phyloP scores from a whole-genome alignment of 1,284 basidiomycete genomes.

The Ustilago tritici region DNA sequence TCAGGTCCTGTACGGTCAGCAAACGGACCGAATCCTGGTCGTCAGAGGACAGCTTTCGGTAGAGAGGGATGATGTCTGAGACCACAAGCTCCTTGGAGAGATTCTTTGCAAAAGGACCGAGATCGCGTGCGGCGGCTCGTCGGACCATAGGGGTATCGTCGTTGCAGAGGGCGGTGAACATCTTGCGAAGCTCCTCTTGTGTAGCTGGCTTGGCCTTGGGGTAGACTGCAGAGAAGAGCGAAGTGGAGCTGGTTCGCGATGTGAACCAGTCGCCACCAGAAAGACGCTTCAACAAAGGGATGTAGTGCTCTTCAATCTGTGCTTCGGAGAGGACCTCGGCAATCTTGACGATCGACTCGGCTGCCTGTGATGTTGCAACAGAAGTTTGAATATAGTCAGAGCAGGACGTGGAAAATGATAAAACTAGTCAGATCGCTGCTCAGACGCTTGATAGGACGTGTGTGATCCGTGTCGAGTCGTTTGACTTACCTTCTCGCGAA shows the following conservation, averaged over 20 bases:
- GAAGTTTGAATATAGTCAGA: neutral
- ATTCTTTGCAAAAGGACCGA: conserved; percentile 74
- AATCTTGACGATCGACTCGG: conserved; percentile 95
- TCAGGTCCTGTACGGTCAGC: conserved; percentile 94
- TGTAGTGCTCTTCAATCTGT: conserved; percentile 90
- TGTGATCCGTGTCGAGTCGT: neutral
- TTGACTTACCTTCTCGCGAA: conserved; percentile 88
- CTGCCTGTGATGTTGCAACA: conserved; percentile 73
- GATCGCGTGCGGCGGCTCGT: conserved; percentile 93
- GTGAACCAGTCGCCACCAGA: conserved; percentile 99
- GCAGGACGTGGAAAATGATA: neutral
- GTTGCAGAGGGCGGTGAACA: conserved; percentile 83
- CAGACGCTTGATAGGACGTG: neutral
- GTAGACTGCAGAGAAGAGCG: conserved; percentile 94
- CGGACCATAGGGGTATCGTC: conserved; percentile 99
- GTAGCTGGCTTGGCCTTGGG: conserved; percentile 72
- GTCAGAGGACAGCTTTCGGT: conserved; percentile 92
- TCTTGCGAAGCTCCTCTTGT: conserved; percentile 90
- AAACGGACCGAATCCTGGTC: conserved; percentile 98
- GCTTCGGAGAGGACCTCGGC: conserved; percentile 80
- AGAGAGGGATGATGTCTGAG: conserved; percentile 89
- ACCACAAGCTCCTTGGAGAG: conserved; percentile 72
- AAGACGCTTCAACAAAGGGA: conserved; percentile 89
- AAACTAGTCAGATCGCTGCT: conserved; percentile 8
- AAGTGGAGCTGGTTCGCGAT: conserved; percentile 94